Evolutionary conservation across 2,329 filamentous ascomycete genomes (phyloP), one percentile per base, ranked within the genome.

Genomic region (Trichoderma sp.): DNA sequence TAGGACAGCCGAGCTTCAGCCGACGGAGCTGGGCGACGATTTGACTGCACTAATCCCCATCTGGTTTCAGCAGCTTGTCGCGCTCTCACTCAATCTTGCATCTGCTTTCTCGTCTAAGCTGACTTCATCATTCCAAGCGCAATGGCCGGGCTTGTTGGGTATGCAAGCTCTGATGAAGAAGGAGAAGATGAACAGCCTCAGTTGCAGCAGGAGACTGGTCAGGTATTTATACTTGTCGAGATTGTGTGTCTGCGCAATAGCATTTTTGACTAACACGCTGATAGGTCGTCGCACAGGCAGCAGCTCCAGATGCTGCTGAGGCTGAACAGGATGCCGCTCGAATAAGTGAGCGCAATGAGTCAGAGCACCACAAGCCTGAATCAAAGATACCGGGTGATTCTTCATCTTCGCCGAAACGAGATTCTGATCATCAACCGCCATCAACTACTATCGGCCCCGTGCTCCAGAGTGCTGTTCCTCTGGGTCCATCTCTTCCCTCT

Each of bases 141-240:
- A 62, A 81, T 84, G 82, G 80, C 79, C 56, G 83, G 80, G 1
- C 80, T 87, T 14, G 85, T 87, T 8, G 79, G 74, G 40, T 87
- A 87, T 71, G 83, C 80, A 16, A 87, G 85, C 72, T 86, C 84
- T 68, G 84, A 85, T 55, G 85, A 86, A 1, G 84, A 85, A 6
- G 81, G 83, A 3, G 82, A 81, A 2, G 72, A 72, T 3, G 63
- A 74, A 11, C 60, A 59, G n/a, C 65, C 33, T 60, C 61, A 27
- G 53, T 35, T 52, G 6, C 49, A 69, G 27, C 35, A 58, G 27
- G 43, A 64, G 3, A 5, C 31, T 13, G 24, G 21, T 16, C 31
- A 49, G 65, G 53, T 68, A 62, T 57, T 49, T 35, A 29, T 60
- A 43, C n/a, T 59, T 55, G 35, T 31, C 16, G 13, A 19, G 56